Conservation (phyloP, 73 alveolate genomes). For the Symbiodinium pilosum region DNA sequence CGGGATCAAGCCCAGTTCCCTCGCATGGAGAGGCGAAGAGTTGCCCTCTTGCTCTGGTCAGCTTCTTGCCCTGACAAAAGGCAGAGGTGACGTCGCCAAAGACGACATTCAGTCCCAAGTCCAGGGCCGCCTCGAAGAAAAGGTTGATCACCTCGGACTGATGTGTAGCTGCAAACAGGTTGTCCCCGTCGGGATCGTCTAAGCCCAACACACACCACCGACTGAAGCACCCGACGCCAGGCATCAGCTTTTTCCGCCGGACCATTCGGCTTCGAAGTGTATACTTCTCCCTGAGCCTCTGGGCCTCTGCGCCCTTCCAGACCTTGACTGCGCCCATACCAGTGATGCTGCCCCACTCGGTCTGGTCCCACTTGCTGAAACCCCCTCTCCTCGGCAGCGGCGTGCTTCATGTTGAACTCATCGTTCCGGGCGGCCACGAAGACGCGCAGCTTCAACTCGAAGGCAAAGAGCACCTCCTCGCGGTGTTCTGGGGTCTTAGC, state of each 20-base stretch:
- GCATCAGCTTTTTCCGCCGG: constrained; percentile 15
- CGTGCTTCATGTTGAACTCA: background rate
- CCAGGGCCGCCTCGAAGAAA: background rate
- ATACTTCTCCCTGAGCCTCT: background rate
- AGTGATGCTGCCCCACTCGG: too few relatives aligned
- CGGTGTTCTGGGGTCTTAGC: too few relatives aligned
- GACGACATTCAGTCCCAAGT: background rate
- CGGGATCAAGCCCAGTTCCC: background rate
- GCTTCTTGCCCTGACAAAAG: background rate
- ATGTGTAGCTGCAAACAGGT: background rate
- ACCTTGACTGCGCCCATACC: too few relatives aligned
- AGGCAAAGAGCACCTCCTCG: too few relatives aligned
- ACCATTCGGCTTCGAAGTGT: constrained; percentile 24
- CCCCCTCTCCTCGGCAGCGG: background rate
- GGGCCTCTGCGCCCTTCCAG: background rate
- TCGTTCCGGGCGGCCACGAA: background rate
- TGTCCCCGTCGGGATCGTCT: background rate
- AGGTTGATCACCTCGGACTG: background rate
- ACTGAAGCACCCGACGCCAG: background rate
- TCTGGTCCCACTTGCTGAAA: too few relatives aligned
- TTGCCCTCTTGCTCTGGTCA: background rate
- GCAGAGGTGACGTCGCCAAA: background rate
- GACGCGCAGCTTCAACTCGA: background rate
- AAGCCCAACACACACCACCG: constrained; percentile 27
- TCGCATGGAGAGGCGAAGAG: background rate